A percentile compares a stretch with the other conserved stretches of the same genome.
These are phyloP conservation scores for Prunus yedoensis DNA, from an alignment of 331 rosid genomes.

Conservation along the genomic window DNA sequence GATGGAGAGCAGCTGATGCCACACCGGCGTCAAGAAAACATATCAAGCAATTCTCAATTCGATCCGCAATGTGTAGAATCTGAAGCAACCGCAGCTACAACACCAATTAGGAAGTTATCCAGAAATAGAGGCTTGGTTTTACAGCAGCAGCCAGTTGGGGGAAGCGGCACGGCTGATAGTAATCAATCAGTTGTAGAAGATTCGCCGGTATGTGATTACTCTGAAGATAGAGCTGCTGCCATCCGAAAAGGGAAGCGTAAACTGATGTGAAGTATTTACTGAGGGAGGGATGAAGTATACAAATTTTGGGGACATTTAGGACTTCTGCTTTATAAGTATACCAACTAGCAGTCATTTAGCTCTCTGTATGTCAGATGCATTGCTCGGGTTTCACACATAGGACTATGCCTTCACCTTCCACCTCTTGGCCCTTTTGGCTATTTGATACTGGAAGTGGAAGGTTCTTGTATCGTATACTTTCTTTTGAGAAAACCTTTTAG, in stretches of 20 bases:
- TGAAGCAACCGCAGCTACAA: constrained; percentile 33
- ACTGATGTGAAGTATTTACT: background rate
- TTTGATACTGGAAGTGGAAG: too few species aligned
- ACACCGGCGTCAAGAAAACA: constrained; percentile 32
- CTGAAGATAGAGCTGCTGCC: constrained; percentile 13
- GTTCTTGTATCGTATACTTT: too few species aligned
- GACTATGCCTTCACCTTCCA: too few species aligned
- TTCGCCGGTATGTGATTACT: background rate
- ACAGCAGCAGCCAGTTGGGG: constrained; percentile 50
- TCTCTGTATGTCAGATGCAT: background rate
- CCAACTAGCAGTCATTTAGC: background rate
- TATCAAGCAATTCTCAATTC: constrained; percentile 6
- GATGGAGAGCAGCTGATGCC: constrained; percentile 76
- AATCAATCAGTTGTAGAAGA: constrained; percentile 24
- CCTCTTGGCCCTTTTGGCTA: too few species aligned
- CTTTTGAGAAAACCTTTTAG: too few species aligned
- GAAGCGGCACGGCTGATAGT: constrained; percentile 44
- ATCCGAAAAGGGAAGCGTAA: constrained; percentile 20
- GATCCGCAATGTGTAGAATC: constrained; percentile 15
- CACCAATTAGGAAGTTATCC: constrained; percentile 69
- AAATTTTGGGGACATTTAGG: background rate
- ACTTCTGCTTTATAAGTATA: background rate
- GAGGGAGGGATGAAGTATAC: background rate
- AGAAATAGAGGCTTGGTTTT: constrained; percentile 67
- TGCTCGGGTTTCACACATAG: background rate